Base-by-base conservation (phyloP, 2,329 filamentous ascomycete species). In the Fusarium oligoseptatum region DNA sequence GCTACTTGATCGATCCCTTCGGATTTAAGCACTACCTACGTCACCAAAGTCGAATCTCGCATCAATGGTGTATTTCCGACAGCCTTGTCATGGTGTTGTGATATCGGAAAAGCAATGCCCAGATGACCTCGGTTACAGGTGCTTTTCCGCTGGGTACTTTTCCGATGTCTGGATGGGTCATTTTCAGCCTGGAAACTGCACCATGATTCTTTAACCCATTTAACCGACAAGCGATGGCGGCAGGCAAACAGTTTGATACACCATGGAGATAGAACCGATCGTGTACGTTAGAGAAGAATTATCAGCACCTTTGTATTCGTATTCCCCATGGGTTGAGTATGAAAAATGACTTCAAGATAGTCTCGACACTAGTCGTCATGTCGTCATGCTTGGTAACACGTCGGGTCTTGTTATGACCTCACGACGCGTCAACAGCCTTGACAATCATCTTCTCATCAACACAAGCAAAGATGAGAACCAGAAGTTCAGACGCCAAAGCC, bases 401-500 rank as follows among this genome's bases (percentile, higher is more conserved):
- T 32, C 48, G 2, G 17, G 27, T 14, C 48, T 8, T 14, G 22
- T 22, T 27, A 27, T 58, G 56, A 27, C 22, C 22, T 58, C 36
- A 41, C 56, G 5, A 55, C 52, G n/a, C 56, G 15, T 20, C 32
- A 41, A 24, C 34, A 22, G 2, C 22, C 7, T 4, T 17, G 7
- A 14, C 32, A 36, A 2, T 17, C 60, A 3, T 50, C 20, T 8
- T 34, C 20, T 15, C 20, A 22, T 22, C 27, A 60, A 20, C 14
- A 15, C 3, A n/a, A 15, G 41, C 32, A 22, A 71, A 60, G 2
- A 60, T 73, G 60, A 68, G 15, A 22, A 74, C 67, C 0, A 68
- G 56, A 41, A 74, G 43, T 12, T 22, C 29, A 37, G 43, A 37
- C 11, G 14, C 43, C 22, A 55, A 71, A 10, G 50, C 48, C 7